Evolutionary conservation across 331 rosid genomes (phyloP).

Genomic region (Quercus tomentella): DNA sequence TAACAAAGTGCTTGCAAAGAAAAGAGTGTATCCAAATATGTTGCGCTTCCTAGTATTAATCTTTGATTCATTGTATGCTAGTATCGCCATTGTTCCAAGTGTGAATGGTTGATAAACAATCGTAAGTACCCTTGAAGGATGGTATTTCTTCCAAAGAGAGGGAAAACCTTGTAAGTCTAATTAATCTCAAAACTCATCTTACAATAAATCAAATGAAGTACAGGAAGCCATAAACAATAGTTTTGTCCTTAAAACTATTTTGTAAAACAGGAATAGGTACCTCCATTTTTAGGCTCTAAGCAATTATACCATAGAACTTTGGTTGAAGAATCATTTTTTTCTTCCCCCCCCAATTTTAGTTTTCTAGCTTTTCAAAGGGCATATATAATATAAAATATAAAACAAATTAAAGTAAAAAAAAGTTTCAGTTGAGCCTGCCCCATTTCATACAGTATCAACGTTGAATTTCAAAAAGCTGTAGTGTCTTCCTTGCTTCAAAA

Average conservation of each 20-base stretch:
- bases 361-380: no score
- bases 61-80: constrained; percentile 64
- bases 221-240: neutral
- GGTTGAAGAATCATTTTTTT: no score
- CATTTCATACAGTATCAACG: no score
- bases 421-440: no score
- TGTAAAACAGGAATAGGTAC: neutral
- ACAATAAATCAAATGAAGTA: neutral
- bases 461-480: no score
- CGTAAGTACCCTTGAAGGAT: constrained; percentile 81
- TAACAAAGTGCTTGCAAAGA: constrained; percentile 34
- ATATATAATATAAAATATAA: no score
- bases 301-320: neutral
- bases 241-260: no score
- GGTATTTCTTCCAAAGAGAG: constrained; percentile 53
- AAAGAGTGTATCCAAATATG: constrained; percentile 50
- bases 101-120: constrained; percentile 80
- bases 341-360: no score
- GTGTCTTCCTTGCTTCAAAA: no score
- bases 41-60: constrained; percentile 64
- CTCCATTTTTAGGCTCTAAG: neutral
- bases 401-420: no score
- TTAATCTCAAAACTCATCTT: neutral
- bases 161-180: neutral
- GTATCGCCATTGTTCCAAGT: constrained; percentile 39